phyloP scores from a whole-genome alignment of 1,284 basidiomycete genomes.

The Trametes hirsuta region DNA sequence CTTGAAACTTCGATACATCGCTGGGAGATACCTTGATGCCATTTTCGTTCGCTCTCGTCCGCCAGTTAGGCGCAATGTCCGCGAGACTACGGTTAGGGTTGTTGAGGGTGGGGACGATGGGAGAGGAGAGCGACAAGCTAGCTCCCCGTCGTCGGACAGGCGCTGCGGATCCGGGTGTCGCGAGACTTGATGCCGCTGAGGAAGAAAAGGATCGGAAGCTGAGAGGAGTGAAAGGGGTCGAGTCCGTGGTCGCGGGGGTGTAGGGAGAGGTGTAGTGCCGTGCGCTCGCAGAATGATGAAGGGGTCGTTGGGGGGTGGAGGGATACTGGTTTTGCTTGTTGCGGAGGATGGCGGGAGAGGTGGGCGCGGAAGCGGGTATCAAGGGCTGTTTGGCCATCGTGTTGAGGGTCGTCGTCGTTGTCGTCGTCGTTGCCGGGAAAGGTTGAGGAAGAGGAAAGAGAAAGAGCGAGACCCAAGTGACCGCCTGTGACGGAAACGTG shows the following conservation, averaged over 20 bases:
- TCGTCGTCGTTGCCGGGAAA: slow-evolving; percentile 28
- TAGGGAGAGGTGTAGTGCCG: slow-evolving; percentile 45
- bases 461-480: slow-evolving; percentile 16
- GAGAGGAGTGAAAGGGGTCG: slow-evolving; percentile 66
- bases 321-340: slow-evolving; percentile 42
- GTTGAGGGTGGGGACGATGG: slow-evolving; percentile 32
- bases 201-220: slow-evolving; percentile 63
- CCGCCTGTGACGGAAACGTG: slow-evolving; percentile 26
- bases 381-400: slow-evolving; percentile 35
- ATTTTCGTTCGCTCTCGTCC: slow-evolving; percentile 68
- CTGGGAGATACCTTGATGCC: slow-evolving; percentile 63
- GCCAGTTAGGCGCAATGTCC: slow-evolving; percentile 73
- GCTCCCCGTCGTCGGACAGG: slow-evolving; percentile 40
- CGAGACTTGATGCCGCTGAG: slow-evolving; percentile 53
- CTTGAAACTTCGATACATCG: slow-evolving; percentile 56
- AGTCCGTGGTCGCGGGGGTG: slow-evolving; percentile 45
- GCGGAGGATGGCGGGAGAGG: slow-evolving; percentile 47
- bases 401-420: slow-evolving; percentile 27
- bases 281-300: slow-evolving; percentile 40
- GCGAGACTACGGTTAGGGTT: slow-evolving; percentile 42
- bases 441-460: slow-evolving; percentile 9
- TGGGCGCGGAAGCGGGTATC: slow-evolving; percentile 48
- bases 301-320: slow-evolving; percentile 49
- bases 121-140: slow-evolving; percentile 35
- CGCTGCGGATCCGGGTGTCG: slow-evolving; percentile 49